Conservation (phyloP, 768 basidiomycete species). For the Suillus spraguei region DNA sequence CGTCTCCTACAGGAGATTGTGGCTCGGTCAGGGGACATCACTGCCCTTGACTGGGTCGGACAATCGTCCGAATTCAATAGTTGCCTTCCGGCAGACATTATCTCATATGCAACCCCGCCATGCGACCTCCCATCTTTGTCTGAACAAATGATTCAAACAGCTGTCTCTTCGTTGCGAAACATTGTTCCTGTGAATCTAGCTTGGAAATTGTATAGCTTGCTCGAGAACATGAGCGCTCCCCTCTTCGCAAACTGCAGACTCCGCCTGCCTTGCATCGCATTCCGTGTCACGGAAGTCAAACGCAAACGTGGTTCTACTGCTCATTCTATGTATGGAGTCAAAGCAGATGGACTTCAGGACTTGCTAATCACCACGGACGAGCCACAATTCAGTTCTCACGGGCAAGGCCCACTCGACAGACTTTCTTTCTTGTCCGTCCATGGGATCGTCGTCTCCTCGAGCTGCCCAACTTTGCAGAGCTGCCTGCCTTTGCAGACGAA, state of each 20-base stretch:
- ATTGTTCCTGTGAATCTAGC: rapidly evolving
- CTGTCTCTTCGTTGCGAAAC: background rate
- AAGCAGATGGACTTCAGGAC: background rate
- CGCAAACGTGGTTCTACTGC: rapidly evolving
- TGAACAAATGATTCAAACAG: no score
- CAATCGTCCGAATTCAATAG: background rate
- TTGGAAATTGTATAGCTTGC: background rate
- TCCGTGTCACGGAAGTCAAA: background rate
- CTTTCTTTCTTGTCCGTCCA: no score
- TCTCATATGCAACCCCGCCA: background rate
- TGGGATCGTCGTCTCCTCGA: no score
- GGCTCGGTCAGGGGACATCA: background rate
- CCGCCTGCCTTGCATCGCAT: background rate
- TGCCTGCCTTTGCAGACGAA: no score
- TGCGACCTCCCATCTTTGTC: background rate
- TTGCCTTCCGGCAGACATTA: background rate
- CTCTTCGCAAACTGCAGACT: background rate
- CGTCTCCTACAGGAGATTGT: background rate
- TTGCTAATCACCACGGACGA: background rate
- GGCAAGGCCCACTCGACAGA: no score
- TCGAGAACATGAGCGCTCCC: background rate
- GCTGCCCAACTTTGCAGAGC: no score
- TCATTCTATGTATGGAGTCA: background rate
- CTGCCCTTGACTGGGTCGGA: background rate
- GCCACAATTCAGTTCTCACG: no score